phyloP scores from a whole-genome alignment of 176 grass and related monocot genomes.

The Oryza punctata region DNA sequence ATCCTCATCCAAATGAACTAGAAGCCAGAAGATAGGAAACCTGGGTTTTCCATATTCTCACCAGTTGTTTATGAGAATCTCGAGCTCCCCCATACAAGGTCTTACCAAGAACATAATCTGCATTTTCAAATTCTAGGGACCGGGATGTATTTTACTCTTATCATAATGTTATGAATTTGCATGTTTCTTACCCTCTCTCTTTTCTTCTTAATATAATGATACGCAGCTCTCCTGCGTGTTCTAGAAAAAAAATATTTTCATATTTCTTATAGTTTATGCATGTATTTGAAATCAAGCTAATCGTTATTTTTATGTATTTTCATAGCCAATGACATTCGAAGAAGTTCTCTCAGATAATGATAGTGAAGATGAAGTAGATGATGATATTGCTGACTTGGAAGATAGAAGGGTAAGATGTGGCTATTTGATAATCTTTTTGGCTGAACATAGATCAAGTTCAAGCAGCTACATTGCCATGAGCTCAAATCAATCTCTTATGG shows the following conservation, averaged over 20 bases:
- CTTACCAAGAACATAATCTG: not conserved
- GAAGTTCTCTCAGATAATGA: constrained; percentile 76
- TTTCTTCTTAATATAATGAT: too few species aligned
- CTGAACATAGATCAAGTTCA: constrained; percentile 18
- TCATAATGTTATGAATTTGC: not conserved
- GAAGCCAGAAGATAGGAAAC: too few species aligned
- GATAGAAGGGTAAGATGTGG: constrained; percentile 71
- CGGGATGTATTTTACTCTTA: not conserved
- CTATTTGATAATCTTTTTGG: constrained; percentile 19
- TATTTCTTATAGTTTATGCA: not conserved
- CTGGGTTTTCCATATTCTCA: too few species aligned
- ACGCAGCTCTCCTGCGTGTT: too few species aligned
- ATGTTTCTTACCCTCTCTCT: too few species aligned
- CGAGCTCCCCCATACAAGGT: too few species aligned
- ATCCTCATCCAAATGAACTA: too few species aligned
- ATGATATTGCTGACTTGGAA: constrained; percentile 86
- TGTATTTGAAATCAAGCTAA: constrained; percentile 38
- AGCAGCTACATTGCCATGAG: constrained; percentile 1
- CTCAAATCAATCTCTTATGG: not conserved
- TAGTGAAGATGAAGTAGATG: constrained; percentile 94
- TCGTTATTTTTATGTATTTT: constrained; percentile 6
- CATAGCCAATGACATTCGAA: constrained; percentile 74
- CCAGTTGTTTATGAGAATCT: too few species aligned
- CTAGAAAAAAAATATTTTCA: not conserved
- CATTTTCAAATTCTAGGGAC: not conserved